Percentiles rank a stretch among this genome's conserved stretches.
Evolutionary conservation across 495 filamentous ascomycete genomes (phyloP).

Genomic region (Penicillium longicatenatum): DNA sequence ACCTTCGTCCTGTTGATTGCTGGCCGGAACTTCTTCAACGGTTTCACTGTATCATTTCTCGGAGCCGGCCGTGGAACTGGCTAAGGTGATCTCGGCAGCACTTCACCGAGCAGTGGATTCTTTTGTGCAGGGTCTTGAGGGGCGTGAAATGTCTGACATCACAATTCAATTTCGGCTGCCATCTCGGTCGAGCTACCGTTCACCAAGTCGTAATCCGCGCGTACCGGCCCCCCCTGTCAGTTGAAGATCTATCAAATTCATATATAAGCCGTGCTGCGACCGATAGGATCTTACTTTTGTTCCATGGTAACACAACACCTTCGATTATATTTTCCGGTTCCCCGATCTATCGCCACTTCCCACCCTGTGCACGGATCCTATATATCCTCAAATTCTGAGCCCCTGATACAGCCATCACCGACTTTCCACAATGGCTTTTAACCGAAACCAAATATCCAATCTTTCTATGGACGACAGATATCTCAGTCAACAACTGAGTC

Average conservation of each 20-base stretch:
- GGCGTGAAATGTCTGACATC: constrained; percentile 20
- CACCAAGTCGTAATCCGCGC: constrained; percentile 18
- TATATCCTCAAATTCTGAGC: background rate
- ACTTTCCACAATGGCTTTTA: constrained; percentile 24
- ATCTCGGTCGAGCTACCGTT: constrained; percentile 13
- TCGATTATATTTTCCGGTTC: constrained; percentile 6
- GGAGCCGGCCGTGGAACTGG: constrained; percentile 35
- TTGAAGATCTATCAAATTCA: constrained; percentile 7
- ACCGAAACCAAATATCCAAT: constrained; percentile 19
- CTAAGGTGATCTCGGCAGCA: constrained; percentile 39
- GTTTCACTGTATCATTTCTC: constrained; percentile 22
- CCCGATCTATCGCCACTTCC: constrained; percentile 4
- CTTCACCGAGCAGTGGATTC: constrained; percentile 20
- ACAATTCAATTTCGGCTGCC: constrained; percentile 23
- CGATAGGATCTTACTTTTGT: constrained; percentile 12
- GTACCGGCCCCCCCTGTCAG: constrained; percentile 12
- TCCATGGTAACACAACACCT: constrained; percentile 13
- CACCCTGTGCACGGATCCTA: background rate
- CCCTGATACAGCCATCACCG: background rate
- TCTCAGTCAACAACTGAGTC: constrained; percentile 29
- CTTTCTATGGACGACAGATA: constrained; percentile 25
- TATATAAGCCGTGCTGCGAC: constrained; percentile 21
- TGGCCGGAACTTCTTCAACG: constrained; percentile 15
- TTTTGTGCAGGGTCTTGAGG: constrained; percentile 1
- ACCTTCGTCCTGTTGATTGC: constrained; percentile 15